Base-by-base conservation (phyloP, 768 basidiomycete genomes). In the Lepiota venenata region DNA sequence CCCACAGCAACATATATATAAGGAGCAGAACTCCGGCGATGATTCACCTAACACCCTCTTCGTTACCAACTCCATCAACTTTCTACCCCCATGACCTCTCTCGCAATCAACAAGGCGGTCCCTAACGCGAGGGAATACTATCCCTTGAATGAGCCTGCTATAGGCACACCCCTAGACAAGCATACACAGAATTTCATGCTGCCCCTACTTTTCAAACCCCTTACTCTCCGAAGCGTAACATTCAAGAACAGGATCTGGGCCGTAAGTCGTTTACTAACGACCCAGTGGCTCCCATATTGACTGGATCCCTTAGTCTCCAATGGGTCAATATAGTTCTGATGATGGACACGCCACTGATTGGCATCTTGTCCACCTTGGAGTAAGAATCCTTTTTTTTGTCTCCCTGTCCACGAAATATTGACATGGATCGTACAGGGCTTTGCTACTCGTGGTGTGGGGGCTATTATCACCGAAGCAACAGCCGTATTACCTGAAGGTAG, bases 291-390 rank as follows among this genome's bases (percentile, higher is more conserved):
- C 15, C n/a, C 47, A n/a, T n/a, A 22, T 14, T 29, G 20, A 14
- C 11, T 52, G 14, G 38, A 42, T 7, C 57, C 25, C n/a, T 2
- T 25, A 85, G 84, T 72, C 87, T 10, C 87, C 87, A 2, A 91
- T 92, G 90, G 91, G 91, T 66, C 84, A 87, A 67, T 93, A 91
- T 69, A 86, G 83, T 54, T 76, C 83, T 5, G 79, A 87, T 43
- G 70, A 84, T 48, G 91, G 91, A 0, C 83, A 87, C 60, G 82
- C 84, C 3, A 91, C 90, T 1, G 87, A 91, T 58, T 92, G 85
- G 84, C 92, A 93, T 66, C 67, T 92, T 3, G 87, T 91, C n/a
- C 88, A 93, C 63, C 75, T 89, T 27, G 87, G 87, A 2, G 81
- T 82, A 56, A 0, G 82, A 81, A 58, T 39, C 40, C 20, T 2